phyloP scores from a whole-genome alignment of 2,329 filamentous ascomycete species.

The Grosmannia huntii region DNA sequence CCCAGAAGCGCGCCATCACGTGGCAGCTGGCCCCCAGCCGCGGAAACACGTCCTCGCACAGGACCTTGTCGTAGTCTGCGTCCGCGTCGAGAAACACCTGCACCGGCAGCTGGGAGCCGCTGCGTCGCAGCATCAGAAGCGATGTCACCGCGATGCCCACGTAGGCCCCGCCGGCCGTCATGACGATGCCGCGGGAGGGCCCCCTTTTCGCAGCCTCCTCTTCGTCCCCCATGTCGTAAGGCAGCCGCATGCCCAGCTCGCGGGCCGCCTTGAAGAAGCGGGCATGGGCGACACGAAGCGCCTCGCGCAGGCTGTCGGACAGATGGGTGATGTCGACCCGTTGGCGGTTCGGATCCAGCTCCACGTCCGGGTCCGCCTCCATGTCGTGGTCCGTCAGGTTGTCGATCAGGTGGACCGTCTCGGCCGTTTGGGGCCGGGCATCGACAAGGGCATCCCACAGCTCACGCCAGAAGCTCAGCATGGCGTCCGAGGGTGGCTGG shows the following conservation, averaged over 20 bases:
- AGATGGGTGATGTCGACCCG: conserved; percentile 5
- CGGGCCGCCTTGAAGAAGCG: background rate
- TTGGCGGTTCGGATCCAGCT: background rate
- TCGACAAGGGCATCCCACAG: conserved; percentile 7
- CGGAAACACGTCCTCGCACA: conserved; percentile 20
- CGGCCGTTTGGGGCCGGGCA: conserved; percentile 1
- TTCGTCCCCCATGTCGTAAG: background rate
- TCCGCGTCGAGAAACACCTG: conserved; percentile 23
- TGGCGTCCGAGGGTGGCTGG: conserved; percentile 7
- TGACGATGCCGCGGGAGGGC: conserved; percentile 33
- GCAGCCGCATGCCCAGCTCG: conserved; percentile 3
- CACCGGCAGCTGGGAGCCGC: conserved; percentile 35
- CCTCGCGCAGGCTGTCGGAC: conserved; percentile 2
- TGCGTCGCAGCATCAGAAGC: conserved; percentile 36
- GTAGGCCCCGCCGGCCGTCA: conserved; percentile 32
- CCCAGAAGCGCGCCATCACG: conserved; percentile 18
- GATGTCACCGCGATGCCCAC: conserved; percentile 36
- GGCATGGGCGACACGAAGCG: conserved; percentile 2
- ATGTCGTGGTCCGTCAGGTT: conserved; percentile 3
- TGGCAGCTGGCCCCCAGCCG: conserved; percentile 20
- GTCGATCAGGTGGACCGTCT: conserved; percentile 3
- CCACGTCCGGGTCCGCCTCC: background rate
- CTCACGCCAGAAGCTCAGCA: conserved; percentile 11
- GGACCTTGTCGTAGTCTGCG: conserved; percentile 16
- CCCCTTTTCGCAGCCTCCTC: too few relatives aligned